Conservation (phyloP, 2,329 filamentous ascomycete genomes). For the Phoma sp. region DNA sequence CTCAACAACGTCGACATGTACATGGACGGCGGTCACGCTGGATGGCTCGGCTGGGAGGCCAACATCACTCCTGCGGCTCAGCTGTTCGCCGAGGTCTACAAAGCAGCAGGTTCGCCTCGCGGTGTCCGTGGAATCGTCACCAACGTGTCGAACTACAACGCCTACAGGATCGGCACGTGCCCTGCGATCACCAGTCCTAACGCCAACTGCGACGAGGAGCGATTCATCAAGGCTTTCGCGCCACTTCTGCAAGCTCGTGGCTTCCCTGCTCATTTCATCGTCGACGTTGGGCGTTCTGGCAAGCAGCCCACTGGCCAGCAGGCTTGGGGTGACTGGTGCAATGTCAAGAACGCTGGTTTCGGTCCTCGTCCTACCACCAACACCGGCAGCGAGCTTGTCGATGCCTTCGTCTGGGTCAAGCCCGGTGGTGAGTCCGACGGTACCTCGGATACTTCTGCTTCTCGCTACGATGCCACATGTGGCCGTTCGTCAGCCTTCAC, state of each 20-base stretch:
- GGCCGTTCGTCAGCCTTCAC: constrained; percentile 61
- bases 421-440: constrained; percentile 64
- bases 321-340: constrained; percentile 72
- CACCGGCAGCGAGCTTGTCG: constrained; percentile 64
- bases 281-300: constrained; percentile 63
- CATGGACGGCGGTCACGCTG: constrained; percentile 67
- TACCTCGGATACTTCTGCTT: constrained; percentile 50
- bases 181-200: constrained; percentile 54
- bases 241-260: constrained; percentile 56
- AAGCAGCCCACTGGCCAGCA: constrained; percentile 64
- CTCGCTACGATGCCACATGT: constrained; percentile 62
- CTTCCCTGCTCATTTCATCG: constrained; percentile 62
- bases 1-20: constrained; percentile 68
- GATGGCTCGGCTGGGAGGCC: constrained; percentile 68
- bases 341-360: constrained; percentile 67
- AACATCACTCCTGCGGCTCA: constrained; percentile 61
- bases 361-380: constrained; percentile 67
- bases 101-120: constrained; percentile 53
- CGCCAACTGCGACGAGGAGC: constrained; percentile 60
- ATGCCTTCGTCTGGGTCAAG: constrained; percentile 75
- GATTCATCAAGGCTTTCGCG: constrained; percentile 58
- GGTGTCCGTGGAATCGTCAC: constrained; percentile 61
- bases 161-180: constrained; percentile 54
- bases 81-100: constrained; percentile 57
- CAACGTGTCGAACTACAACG: constrained; percentile 66